These are phyloP conservation scores for Penicillium sp. DNA, from an alignment of 2,329 filamentous ascomycete genomes.

Conservation along the genomic window DNA sequence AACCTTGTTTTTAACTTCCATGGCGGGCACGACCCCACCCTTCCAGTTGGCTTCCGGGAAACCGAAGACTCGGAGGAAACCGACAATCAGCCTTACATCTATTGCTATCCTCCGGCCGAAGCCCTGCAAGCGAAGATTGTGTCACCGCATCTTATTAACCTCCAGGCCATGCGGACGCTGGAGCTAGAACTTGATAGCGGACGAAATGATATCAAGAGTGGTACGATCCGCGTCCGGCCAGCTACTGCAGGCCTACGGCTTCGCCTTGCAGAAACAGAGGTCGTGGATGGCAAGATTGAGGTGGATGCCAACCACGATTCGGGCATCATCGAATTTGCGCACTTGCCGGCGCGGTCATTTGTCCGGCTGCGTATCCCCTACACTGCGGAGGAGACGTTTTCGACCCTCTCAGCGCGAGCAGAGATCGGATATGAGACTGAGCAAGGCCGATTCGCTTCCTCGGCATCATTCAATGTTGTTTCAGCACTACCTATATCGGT, in stretches of 20 bases:
- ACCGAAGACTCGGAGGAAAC: slow-evolving; percentile 30
- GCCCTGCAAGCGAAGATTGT: slow-evolving; percentile 67
- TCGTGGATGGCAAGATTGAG: slow-evolving; percentile 42
- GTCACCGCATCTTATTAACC: slow-evolving; percentile 68
- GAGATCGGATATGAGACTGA: slow-evolving; percentile 72
- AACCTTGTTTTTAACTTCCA: slow-evolving; percentile 41
- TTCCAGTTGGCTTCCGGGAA: slow-evolving; percentile 39
- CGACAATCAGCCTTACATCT: slow-evolving; percentile 60
- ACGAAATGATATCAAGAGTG: slow-evolving; percentile 62
- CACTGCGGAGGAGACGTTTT: slow-evolving; percentile 73
- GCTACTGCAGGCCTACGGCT: slow-evolving; percentile 61
- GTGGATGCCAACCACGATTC: slow-evolving; percentile 44
- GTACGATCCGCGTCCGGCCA: slow-evolving; percentile 54
- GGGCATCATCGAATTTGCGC: slow-evolving; percentile 47
- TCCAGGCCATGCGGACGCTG: slow-evolving; percentile 75
- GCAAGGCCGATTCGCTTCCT: slow-evolving; percentile 63
- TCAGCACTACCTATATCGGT: slow-evolving; percentile 83
- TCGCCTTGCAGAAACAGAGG: slow-evolving; percentile 51
- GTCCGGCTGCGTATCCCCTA: slow-evolving; percentile 67
- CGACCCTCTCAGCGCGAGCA: slow-evolving; percentile 68
- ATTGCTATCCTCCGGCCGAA: slow-evolving; percentile 69
- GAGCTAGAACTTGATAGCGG: slow-evolving; percentile 72
- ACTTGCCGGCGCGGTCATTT: slow-evolving; percentile 30
- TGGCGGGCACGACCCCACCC: slow-evolving; percentile 26
- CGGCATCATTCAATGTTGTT: slow-evolving; percentile 61